Base-by-base conservation (phyloP, 164 flowering plant species). In the Piper betle region DNA sequence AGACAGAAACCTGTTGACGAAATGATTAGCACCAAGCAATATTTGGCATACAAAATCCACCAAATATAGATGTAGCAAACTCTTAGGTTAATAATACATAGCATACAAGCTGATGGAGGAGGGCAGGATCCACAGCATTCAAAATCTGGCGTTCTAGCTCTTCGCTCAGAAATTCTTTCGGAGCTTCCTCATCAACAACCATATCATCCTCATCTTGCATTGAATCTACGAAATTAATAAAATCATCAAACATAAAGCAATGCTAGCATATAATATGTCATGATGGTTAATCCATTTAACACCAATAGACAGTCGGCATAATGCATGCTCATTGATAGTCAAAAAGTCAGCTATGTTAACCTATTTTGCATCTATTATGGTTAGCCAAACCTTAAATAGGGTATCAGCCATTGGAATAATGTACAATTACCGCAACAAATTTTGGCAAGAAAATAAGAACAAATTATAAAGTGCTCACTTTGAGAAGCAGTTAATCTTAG, bases 61-160 rank as follows among this genome's bases (percentile, higher is more conserved):
- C 50, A 55, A 55, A 11, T 13, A 33, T 38, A 25, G 33, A 25
- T 25, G 33, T 25, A 25, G 33, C 33, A 55, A 55, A 39, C 16
- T 16, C 25, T 13, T 25, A 11, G 37, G 57, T 5, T 55, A 55
- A 55, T 15, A 63, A 18, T 9, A 39, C 5, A 55, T 42, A n/a
- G 55, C 77, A 67, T 79, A 93, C 98, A 86, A 93, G 67, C 69
- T 84, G 94, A 71, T 82, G 74, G 72, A 93, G 91, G 77, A 93
- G 82, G 54, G 81, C 80, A 18, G 96, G 68, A 79, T 84, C 83
- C 52, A 90, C 75, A 11, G 95, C 86, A 72, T 73, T 78, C 20
- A 74, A 71, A 55, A 93, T 93, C 68, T 93, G 99, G 25, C 61
- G 67, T 58, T 84, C 80, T 74, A 93, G 72, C 69, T 79, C 84